Conservation (phyloP, 495 filamentous ascomycete genomes). For the Xylaria grammica region DNA sequence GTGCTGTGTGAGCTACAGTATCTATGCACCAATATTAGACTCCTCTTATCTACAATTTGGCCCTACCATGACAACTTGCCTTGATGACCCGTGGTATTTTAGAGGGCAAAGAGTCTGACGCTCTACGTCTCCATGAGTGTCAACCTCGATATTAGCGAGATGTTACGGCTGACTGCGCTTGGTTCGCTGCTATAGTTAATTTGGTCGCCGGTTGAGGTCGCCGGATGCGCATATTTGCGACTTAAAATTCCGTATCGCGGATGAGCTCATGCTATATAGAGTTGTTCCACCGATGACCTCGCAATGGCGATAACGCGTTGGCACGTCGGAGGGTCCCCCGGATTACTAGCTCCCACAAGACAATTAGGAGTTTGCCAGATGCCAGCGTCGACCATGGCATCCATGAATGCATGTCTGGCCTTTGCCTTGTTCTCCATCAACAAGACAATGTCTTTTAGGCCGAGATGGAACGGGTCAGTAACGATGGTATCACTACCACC, state of each 20-base stretch:
- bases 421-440: slow-evolving; percentile 54
- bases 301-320: slow-evolving; percentile 56
- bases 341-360: slow-evolving; percentile 17
- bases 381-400: slow-evolving; percentile 41
- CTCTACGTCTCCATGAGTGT: not conserved
- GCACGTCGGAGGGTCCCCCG: slow-evolving; percentile 43
- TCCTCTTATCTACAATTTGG: not conserved
- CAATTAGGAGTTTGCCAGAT: slow-evolving; percentile 26
- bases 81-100: not conserved
- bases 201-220: not conserved
- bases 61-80: not conserved
- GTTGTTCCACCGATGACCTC: slow-evolving; percentile 50
- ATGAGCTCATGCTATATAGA: slow-evolving; percentile 51
- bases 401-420: slow-evolving; percentile 45
- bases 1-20: not conserved
- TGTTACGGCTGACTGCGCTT: not conserved
- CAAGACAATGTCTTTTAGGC: slow-evolving; percentile 56
- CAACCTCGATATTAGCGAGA: not conserved
- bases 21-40: not conserved
- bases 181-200: not conserved
- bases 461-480: slow-evolving; percentile 36
- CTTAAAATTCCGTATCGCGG: not conserved
- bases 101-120: not conserved
- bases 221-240: not conserved
- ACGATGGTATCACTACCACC: not conserved